A percentile compares a stretch with the other conserved stretches of the same genome.
Evolutionary conservation across 1,284 basidiomycete genomes (phyloP).

Genomic region (Thecaphora thlaspeos): DNA sequence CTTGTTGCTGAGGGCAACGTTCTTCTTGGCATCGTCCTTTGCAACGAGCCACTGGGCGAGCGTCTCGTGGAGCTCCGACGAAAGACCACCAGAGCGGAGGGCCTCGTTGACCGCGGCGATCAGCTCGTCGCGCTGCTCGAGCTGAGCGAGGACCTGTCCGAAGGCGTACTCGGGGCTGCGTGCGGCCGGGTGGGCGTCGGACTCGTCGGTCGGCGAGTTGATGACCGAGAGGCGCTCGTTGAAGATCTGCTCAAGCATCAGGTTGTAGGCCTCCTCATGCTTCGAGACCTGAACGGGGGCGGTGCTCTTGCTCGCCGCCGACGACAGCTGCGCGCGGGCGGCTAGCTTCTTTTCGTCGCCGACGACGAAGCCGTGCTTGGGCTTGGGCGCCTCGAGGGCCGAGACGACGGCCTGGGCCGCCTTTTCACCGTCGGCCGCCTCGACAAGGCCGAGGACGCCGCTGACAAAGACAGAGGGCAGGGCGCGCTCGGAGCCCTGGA

Average conservation of each 20-base stretch:
- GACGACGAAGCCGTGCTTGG: slow-evolving; percentile 52
- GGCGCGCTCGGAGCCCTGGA: slow-evolving; percentile 65
- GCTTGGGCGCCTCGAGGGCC: slow-evolving; percentile 26
- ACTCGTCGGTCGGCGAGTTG: slow-evolving; percentile 62
- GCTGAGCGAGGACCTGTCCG: slow-evolving; percentile 79
- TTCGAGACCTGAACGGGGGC: slow-evolving; percentile 64
- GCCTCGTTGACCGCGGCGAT: slow-evolving; percentile 42
- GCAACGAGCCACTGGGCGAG: slow-evolving; percentile 39
- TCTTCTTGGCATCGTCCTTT: slow-evolving; percentile 36
- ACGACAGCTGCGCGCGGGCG: slow-evolving; percentile 52
- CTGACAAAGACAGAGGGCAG: slow-evolving; percentile 41
- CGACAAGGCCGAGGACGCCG: slow-evolving; percentile 42
- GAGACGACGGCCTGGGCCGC: slow-evolving; percentile 39
- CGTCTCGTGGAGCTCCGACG: slow-evolving; percentile 44
- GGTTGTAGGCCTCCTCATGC: slow-evolving; percentile 88
- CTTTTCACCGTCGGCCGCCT: slow-evolving; percentile 21
- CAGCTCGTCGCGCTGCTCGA: slow-evolving; percentile 58
- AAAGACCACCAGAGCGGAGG: slow-evolving; percentile 29
- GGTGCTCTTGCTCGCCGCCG: slow-evolving; percentile 8
- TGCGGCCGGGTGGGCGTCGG: slow-evolving; percentile 60
- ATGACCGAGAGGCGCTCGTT: slow-evolving; percentile 77
- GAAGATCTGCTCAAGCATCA: slow-evolving; percentile 81
- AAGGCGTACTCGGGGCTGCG: slow-evolving; percentile 91
- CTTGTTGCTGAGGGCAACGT: slow-evolving; percentile 32
- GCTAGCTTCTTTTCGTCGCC: slow-evolving; percentile 57